These are phyloP conservation scores for Acarospora socialis DNA, from an alignment of 2,329 filamentous ascomycete genomes.

Conservation along the genomic window DNA sequence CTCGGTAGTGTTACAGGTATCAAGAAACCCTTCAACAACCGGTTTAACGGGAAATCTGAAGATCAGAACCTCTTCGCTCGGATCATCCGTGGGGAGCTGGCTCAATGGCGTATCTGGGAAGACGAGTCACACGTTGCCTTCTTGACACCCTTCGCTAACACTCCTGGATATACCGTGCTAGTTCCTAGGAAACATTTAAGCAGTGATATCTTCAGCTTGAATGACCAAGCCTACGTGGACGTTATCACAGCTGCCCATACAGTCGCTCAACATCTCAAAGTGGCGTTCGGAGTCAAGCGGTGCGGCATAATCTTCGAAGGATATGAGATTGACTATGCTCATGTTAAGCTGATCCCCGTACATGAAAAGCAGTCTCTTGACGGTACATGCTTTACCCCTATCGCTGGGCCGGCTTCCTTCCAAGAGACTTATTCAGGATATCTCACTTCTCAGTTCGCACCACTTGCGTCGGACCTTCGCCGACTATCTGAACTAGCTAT, in stretches of 20 bases:
- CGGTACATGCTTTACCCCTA: no score
- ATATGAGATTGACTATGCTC: slow-evolving; percentile 13
- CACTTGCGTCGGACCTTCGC: no score
- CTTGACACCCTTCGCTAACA: slow-evolving; percentile 12
- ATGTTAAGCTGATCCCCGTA: slow-evolving; percentile 13
- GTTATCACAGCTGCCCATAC: not conserved
- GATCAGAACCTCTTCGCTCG: no score
- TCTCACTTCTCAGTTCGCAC: no score
- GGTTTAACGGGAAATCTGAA: no score
- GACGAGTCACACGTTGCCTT: slow-evolving; percentile 10
- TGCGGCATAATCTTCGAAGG: slow-evolving; percentile 14
- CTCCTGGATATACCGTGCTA: slow-evolving; percentile 11
- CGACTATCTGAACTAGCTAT: no score
- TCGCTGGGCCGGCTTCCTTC: no score
- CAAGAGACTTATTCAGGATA: no score
- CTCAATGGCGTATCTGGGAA: slow-evolving; percentile 13
- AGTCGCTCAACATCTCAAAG: slow-evolving; percentile 5
- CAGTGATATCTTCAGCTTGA: slow-evolving; percentile 7
- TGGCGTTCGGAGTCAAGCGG: slow-evolving; percentile 6
- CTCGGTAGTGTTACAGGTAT: no score
- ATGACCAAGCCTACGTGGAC: not conserved
- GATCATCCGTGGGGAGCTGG: slow-evolving; percentile 1
- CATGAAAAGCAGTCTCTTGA: no score
- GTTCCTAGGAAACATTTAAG: slow-evolving; percentile 10
- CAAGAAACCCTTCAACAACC: no score